Conservation (phyloP, 2,329 filamentous ascomycete genomes). For the Xylariaceae sp. region DNA sequence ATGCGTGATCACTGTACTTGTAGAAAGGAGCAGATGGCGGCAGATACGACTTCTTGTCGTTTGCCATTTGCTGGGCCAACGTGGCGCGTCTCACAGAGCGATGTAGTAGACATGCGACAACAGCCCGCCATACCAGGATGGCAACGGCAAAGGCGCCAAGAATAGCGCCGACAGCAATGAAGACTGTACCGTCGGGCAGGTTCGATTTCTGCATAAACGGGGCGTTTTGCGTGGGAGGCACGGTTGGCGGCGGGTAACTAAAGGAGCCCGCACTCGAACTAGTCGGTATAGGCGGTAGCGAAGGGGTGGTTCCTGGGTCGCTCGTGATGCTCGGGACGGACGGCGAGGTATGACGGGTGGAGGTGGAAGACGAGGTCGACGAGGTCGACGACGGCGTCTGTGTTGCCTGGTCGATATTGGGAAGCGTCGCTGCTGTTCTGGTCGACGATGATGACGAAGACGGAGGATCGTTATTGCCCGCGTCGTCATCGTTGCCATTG, state of each 20-base stretch:
- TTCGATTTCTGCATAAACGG: constrained; percentile 87
- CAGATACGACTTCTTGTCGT: constrained; percentile 63
- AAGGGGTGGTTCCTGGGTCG: constrained; percentile 5
- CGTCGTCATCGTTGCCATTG: neutral
- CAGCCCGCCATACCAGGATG: constrained; percentile 81
- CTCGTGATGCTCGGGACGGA: constrained; percentile 16
- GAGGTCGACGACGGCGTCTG: constrained; percentile 16
- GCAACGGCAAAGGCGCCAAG: constrained; percentile 76
- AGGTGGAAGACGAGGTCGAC: constrained; percentile 12
- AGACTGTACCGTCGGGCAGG: constrained; percentile 87
- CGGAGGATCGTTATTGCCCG: too few relatives aligned
- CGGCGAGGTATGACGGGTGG: constrained; percentile 1
- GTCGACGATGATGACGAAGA: constrained; percentile 4
- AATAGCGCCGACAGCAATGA: constrained; percentile 87
- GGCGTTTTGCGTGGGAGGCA: constrained; percentile 78
- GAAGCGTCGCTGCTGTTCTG: constrained; percentile 7
- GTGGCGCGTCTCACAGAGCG: constrained; percentile 84
- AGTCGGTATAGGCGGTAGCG: constrained; percentile 45
- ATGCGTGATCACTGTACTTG: constrained; percentile 57
- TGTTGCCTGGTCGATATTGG: constrained; percentile 16
- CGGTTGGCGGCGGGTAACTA: constrained; percentile 64
- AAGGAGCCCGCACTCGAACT: constrained; percentile 40
- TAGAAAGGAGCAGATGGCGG: constrained; percentile 56
- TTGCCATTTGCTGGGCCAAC: constrained; percentile 63
- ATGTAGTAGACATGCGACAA: constrained; percentile 87